phyloP scores from a whole-genome alignment of 140 eudicot species.

The Ambrosia hybrid region DNA sequence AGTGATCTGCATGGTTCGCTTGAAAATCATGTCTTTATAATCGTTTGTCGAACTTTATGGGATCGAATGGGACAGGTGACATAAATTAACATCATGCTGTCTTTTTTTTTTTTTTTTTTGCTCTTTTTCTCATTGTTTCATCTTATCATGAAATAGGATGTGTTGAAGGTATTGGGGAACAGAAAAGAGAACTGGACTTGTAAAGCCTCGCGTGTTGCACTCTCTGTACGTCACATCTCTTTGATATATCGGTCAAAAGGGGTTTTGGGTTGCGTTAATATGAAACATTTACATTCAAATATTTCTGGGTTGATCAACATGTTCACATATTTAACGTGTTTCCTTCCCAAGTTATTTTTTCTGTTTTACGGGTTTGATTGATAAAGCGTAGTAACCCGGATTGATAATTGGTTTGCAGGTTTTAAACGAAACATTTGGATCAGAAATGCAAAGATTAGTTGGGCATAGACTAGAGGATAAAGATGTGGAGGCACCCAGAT shows the following conservation, averaged over 20 bases:
- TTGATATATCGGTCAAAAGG: neutral
- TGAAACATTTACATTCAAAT: neutral
- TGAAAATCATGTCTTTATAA: slow-evolving; percentile 53
- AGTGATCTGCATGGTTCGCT: slow-evolving; percentile 55
- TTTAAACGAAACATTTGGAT: slow-evolving; percentile 65
- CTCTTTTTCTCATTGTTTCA: neutral
- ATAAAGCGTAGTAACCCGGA: neutral
- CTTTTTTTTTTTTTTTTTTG: neutral
- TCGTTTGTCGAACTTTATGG: slow-evolving; percentile 76
- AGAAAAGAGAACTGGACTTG: slow-evolving; percentile 64
- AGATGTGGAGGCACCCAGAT: slow-evolving; percentile 70
- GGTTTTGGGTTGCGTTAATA: neutral
- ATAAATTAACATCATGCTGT: neutral
- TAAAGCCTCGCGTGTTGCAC: slow-evolving; percentile 69
- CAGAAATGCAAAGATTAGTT: slow-evolving; percentile 61
- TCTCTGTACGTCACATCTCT: slow-evolving; percentile 49
- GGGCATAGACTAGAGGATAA: slow-evolving; percentile 56
- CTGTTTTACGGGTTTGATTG: neutral
- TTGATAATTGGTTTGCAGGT: slow-evolving; percentile 42
- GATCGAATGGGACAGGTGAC: slow-evolving; percentile 86
- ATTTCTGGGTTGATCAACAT: too few species aligned
- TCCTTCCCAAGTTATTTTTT: too few species aligned
- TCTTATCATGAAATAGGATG: slow-evolving; percentile 46
- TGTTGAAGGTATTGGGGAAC: slow-evolving; percentile 51
- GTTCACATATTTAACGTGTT: too few species aligned